Evolutionary conservation across 192 early-diverging fungal genomes (phyloP).

Genomic region (Funneliformis mosseae): DNA sequence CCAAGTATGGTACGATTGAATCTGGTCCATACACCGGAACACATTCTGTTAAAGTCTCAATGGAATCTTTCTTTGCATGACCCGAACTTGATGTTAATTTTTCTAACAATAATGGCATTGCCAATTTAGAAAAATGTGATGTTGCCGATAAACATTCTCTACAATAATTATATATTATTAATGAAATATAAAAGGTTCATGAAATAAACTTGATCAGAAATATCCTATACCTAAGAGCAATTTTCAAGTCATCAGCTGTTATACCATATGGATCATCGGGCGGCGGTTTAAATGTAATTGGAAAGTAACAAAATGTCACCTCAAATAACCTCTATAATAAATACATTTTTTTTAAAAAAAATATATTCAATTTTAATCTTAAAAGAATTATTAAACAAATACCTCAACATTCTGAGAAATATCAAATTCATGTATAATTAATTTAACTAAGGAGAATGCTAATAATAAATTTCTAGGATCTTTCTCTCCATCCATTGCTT

Average conservation of each 20-base stretch:
- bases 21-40: slow-evolving; percentile 75
- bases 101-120: slow-evolving; percentile 86
- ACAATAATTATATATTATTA: background rate
- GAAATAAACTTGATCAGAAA: background rate
- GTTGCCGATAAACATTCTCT: slow-evolving; percentile 77
- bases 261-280: slow-evolving; percentile 95
- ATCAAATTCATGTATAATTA: slow-evolving; percentile 76
- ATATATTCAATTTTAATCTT: background rate
- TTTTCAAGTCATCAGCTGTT: slow-evolving; percentile 89
- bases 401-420: slow-evolving; percentile 78
- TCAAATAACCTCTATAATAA: slow-evolving; percentile 84
- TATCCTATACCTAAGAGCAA: slow-evolving; percentile 59
- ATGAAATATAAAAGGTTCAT: background rate
- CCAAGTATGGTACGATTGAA: slow-evolving; percentile 66
- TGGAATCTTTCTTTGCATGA: slow-evolving; percentile 92
- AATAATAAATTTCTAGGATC: slow-evolving; percentile 94
- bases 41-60: slow-evolving; percentile 84
- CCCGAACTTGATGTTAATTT: slow-evolving; percentile 85
- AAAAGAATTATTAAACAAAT: background rate
- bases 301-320: slow-evolving; percentile 98
- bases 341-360: slow-evolving; percentile 2
- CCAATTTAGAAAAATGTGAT: slow-evolving; percentile 76
- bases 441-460: slow-evolving; percentile 76
- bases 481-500: slow-evolving; percentile 96
- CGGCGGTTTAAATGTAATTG: slow-evolving; percentile 96